phyloP scores from a whole-genome alignment of 208 protist genomes.

The Trypanosoma melophagium region DNA sequence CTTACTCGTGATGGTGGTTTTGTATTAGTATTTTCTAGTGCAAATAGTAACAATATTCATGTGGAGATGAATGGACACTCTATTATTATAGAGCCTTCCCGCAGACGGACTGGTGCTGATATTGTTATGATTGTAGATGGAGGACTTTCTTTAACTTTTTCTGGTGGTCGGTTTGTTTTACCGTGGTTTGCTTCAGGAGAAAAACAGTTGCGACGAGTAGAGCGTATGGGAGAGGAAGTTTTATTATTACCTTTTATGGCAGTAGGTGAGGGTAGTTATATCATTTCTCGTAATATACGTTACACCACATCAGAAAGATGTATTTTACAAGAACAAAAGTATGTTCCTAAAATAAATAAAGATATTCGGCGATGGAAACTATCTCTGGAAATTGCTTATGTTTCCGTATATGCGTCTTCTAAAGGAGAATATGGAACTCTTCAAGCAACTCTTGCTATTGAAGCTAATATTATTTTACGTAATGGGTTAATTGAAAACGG shows the following conservation, averaged over 20 bases:
- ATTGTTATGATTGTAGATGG: conserved; percentile 67
- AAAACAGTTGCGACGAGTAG: conserved; percentile 18
- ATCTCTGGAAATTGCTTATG: not conserved
- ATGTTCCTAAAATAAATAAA: not conserved
- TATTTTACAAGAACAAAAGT: not conserved
- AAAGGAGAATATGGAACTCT: not conserved
- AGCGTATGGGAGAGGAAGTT: conserved; percentile 39
- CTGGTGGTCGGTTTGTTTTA: conserved; percentile 56
- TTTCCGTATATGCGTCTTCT: not conserved
- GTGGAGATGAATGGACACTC: conserved; percentile 65
- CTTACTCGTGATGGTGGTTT: conserved; percentile 39
- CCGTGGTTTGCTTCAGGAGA: conserved; percentile 22
- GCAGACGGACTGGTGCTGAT: conserved; percentile 14
- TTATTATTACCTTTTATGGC: conserved; percentile 68
- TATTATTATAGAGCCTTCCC: conserved; percentile 43
- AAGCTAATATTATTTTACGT: conserved; percentile 2
- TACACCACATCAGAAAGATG: conserved; percentile 40
- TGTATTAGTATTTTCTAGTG: conserved; percentile 67
- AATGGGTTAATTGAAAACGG: conserved; percentile 9
- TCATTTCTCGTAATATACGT: conserved; percentile 51
- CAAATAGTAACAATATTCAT: conserved; percentile 66
- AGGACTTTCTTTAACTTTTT: conserved; percentile 69
- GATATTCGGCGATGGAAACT: conserved; percentile 1
- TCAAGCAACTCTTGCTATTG: conserved; percentile 4
- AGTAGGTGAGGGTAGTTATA: conserved; percentile 74